phyloP scores from a whole-genome alignment of 352 stramenopile genomes.

The Phytophthora hybrid region DNA sequence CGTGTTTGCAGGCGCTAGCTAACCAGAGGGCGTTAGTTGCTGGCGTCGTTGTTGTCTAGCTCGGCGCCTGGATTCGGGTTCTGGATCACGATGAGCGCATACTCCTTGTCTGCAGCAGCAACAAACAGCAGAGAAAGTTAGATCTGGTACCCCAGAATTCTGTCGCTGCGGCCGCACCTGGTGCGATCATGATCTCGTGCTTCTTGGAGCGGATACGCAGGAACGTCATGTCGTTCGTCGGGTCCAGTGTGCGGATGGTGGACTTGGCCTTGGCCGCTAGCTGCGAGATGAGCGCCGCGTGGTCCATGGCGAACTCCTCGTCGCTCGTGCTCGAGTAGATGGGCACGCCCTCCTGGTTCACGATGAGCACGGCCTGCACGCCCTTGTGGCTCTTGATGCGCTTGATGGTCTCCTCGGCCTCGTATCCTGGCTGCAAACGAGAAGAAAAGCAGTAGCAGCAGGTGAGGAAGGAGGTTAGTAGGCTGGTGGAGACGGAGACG shows the following conservation, averaged over 20 bases:
- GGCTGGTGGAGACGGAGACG: background rate
- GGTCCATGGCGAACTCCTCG: constrained; percentile 90
- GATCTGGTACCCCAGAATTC: no score
- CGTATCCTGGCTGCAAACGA: constrained; percentile 71
- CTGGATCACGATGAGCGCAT: constrained; percentile 95
- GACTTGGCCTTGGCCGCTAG: constrained; percentile 91
- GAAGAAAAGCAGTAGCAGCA: background rate
- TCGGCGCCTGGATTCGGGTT: constrained; percentile 80
- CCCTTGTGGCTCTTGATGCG: constrained; percentile 95
- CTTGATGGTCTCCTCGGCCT: constrained; percentile 96
- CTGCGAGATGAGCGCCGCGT: constrained; percentile 89
- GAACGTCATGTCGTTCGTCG: constrained; percentile 95
- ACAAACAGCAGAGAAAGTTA: constrained; percentile 5
- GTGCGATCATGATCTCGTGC: constrained; percentile 95
- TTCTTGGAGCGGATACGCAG: constrained; percentile 94
- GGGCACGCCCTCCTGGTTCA: constrained; percentile 93
- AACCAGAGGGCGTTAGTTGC: constrained; percentile 7
- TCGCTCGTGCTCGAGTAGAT: constrained; percentile 93
- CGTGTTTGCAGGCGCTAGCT: background rate
- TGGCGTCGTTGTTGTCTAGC: constrained; percentile 41
- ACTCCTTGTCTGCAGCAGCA: constrained; percentile 86
- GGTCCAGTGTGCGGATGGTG: constrained; percentile 92
- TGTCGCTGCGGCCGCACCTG: constrained; percentile 52
- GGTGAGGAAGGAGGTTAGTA: background rate
- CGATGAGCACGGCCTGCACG: constrained; percentile 93